These are phyloP conservation scores for Rhytidhysteron rufulum DNA, from an alignment of 2,329 filamentous ascomycete species.

Conservation along the genomic window DNA sequence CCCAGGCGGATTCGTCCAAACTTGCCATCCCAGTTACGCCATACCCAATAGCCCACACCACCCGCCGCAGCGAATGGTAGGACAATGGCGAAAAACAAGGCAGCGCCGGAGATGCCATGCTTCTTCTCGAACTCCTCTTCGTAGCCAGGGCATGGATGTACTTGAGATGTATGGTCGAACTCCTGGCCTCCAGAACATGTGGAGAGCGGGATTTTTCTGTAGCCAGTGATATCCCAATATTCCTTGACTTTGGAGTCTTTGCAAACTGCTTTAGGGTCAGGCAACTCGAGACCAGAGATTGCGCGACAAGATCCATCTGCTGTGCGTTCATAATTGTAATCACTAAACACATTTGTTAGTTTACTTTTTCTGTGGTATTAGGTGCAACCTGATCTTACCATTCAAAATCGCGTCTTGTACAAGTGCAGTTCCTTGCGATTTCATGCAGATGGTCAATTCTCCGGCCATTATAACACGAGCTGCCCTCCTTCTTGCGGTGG, in stretches of 20 bases:
- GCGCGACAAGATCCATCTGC: constrained; percentile 72
- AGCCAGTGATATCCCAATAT: constrained; percentile 82
- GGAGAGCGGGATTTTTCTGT: constrained; percentile 82
- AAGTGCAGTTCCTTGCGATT: constrained; percentile 72
- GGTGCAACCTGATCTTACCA: constrained; percentile 58
- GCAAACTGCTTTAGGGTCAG: constrained; percentile 58
- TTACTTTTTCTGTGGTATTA: neutral
- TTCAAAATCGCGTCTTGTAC: constrained; percentile 83
- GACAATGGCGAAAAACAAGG: constrained; percentile 80
- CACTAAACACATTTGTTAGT: constrained; percentile 51
- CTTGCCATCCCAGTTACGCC: constrained; percentile 78
- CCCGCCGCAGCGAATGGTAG: constrained; percentile 69
- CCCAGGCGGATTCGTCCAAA: constrained; percentile 88
- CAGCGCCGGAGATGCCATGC: constrained; percentile 64
- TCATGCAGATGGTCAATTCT: constrained; percentile 62
- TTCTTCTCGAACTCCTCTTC: constrained; percentile 79
- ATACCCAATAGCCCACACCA: constrained; percentile 78
- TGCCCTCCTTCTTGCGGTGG: constrained; percentile 78
- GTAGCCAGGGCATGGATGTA: constrained; percentile 69
- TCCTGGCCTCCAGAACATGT: constrained; percentile 77
- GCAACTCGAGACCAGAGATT: constrained; percentile 67
- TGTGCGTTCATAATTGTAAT: constrained; percentile 88
- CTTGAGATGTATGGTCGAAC: constrained; percentile 62
- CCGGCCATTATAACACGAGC: constrained; percentile 77
- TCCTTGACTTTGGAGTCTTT: constrained; percentile 64